These are phyloP conservation scores for Aspergillus sp. DNA, from an alignment of 2,329 filamentous ascomycete genomes.

Conservation along the genomic window DNA sequence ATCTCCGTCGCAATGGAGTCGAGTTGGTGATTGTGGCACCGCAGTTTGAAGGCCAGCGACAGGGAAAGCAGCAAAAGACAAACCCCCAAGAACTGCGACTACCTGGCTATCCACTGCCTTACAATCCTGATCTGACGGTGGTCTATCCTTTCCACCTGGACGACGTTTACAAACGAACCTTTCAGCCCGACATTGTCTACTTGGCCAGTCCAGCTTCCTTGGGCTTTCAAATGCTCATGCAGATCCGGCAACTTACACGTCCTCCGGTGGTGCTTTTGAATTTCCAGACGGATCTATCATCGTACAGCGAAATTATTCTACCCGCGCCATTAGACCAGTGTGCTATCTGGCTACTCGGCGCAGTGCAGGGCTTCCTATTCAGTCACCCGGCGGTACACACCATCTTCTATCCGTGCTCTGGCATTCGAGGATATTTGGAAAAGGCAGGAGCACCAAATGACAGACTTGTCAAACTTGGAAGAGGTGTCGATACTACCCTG, in stretches of 20 bases:
- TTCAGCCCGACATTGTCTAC: constrained; percentile 65
- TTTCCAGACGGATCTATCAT: constrained; percentile 67
- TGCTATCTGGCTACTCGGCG: constrained; percentile 58
- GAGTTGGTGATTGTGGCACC: constrained; percentile 65
- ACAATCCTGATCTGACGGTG: constrained; percentile 66
- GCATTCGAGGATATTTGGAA: constrained; percentile 58
- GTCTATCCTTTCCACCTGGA: constrained; percentile 65
- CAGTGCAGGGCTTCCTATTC: constrained; percentile 65
- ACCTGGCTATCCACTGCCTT: constrained; percentile 62
- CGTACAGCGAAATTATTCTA: constrained; percentile 67
- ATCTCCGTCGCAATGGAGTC: constrained; percentile 60
- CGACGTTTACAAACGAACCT: constrained; percentile 56
- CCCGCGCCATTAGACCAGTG: constrained; percentile 57
- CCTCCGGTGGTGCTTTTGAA: constrained; percentile 61
- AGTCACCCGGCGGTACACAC: constrained; percentile 57
- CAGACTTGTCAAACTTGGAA: constrained; percentile 58
- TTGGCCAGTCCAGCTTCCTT: constrained; percentile 65
- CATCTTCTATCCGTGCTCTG: constrained; percentile 65
- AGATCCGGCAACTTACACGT: constrained; percentile 56
- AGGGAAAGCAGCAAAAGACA: constrained; percentile 21
- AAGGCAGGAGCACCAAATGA: constrained; percentile 50
- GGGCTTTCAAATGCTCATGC: constrained; percentile 67
- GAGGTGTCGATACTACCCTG: constrained; percentile 60
- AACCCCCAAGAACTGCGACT: constrained; percentile 53
- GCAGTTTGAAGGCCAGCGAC: constrained; percentile 47